These are phyloP conservation scores for Suillus occidentalis DNA, from an alignment of 768 basidiomycete species.

Conservation along the genomic window DNA sequence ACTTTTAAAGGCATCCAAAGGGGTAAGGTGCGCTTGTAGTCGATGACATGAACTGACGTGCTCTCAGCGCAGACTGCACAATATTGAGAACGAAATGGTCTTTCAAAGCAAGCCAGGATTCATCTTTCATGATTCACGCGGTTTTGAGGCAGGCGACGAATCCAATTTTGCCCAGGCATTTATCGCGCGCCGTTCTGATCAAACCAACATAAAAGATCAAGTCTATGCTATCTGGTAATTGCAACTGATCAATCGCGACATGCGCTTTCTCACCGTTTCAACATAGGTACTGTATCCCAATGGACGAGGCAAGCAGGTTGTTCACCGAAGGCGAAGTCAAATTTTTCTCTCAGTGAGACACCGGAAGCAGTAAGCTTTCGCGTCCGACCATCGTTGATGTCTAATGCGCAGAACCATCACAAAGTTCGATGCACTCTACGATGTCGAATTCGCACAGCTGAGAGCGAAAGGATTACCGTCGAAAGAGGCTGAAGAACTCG, in stretches of 20 bases:
- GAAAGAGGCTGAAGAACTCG: slow-evolving; percentile 12
- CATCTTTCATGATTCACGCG: background rate
- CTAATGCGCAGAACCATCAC: slow-evolving; percentile 23
- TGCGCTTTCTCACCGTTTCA: background rate
- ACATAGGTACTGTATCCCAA: slow-evolving; percentile 42
- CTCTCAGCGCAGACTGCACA: slow-evolving; percentile 19
- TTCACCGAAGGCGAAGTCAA: slow-evolving; percentile 28
- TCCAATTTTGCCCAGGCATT: background rate
- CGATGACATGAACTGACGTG: background rate
- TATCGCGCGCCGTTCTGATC: background rate
- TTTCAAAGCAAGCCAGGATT: background rate
- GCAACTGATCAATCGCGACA: background rate
- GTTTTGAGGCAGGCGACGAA: background rate
- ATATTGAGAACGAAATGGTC: background rate
- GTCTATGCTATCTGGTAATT: slow-evolving; percentile 41
- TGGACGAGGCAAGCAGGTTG: slow-evolving; percentile 24
- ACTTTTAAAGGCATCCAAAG: background rate
- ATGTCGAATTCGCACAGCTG: slow-evolving; percentile 19
- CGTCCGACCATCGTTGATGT: background rate
- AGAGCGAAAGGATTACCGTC: slow-evolving; percentile 11
- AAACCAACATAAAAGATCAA: background rate
- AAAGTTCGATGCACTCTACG: slow-evolving; percentile 35
- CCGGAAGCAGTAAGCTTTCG: slow-evolving; percentile 9
- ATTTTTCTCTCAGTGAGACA: slow-evolving; percentile 14
- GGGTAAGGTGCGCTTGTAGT: background rate